Evolutionary conservation across 768 basidiomycete species (phyloP), one percentile per base, ranked within the genome.

Genomic region (Lactarius sp.): DNA sequence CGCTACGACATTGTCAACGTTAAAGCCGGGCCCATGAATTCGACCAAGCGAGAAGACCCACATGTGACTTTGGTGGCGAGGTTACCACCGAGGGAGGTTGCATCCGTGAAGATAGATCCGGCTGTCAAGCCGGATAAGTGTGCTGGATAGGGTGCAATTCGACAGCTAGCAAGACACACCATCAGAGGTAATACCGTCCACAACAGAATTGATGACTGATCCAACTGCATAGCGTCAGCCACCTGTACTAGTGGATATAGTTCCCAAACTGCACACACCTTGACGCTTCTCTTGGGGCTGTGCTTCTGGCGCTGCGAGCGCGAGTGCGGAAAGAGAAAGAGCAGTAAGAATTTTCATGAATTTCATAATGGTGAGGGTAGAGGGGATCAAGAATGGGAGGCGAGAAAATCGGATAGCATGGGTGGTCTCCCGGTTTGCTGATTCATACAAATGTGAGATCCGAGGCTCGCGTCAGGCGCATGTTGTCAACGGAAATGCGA

Each of bases 61-160:
- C 68, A 67, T 10, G 66, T 67, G 51, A 67, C 66, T 3, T 37
- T 27, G 0, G 68, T 68, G 18, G 18, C 44, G 14, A 68, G 5
- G 1, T 49, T 5, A 13, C 46, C 61, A 3, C 36, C 63, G 18
- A 53, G 33, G 3, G 58, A 56, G 16, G 63, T 60, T 6, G 42
- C 61, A 0, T 49, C 7, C 4, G 63, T 41, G 49, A 62, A 46
- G 37, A 61, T 34, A 5, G 67, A 66, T 2, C 50, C 66, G 18
- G 22, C 62, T 59, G 61, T 64, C 16, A 56, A 55, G 6, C 16
- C 9, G 9, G 42, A 34, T 60, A 33, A 59, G 44, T 31, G 4
- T 37, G 13, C 22, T 33, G 33, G 5, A 46, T 41, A 33, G 4
- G 47, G 27, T 1, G 3, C 14, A 6, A 10, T 33, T 8, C 2